Conservation (phyloP, 805 yeast species). For the Myxozyma geophila region DNA sequence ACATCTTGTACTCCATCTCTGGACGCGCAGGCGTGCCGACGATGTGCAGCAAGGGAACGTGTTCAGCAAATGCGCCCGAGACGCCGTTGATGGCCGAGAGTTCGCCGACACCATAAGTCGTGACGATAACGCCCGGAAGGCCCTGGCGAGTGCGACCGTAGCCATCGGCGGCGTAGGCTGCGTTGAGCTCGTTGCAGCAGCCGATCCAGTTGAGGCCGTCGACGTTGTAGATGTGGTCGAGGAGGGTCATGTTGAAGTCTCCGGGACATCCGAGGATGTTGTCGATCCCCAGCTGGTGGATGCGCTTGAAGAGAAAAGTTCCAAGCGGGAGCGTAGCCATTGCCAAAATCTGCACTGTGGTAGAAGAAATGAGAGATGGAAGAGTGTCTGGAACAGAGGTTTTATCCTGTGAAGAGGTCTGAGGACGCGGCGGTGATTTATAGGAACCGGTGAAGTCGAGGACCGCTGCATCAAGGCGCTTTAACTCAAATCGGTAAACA, state of each 20-base stretch:
- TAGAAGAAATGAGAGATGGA: neutral
- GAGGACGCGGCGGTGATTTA: neutral
- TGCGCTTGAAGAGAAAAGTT: slow-evolving; percentile 33
- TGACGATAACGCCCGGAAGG: slow-evolving; percentile 67
- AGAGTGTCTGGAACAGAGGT: neutral
- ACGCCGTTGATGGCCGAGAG: slow-evolving; percentile 74
- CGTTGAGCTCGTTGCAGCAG: slow-evolving; percentile 84
- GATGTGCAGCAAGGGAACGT: slow-evolving; percentile 76
- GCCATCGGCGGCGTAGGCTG: slow-evolving; percentile 91
- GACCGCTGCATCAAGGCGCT: neutral
- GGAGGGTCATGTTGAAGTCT: slow-evolving; percentile 50
- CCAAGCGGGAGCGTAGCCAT: slow-evolving; percentile 30
- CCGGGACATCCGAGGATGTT: slow-evolving; percentile 52
- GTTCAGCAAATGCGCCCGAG: slow-evolving; percentile 82
- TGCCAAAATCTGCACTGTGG: neutral
- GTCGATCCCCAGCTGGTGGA: slow-evolving; percentile 48
- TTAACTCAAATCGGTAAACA: neutral
- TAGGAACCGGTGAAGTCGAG: neutral
- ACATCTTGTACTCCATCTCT: slow-evolving; percentile 45
- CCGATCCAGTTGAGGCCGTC: slow-evolving; percentile 72
- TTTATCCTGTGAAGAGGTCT: neutral
- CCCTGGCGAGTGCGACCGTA: slow-evolving; percentile 64
- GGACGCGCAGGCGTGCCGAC: slow-evolving; percentile 72
- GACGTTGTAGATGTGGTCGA: slow-evolving; percentile 47
- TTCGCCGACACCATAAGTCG: slow-evolving; percentile 92